A percentile compares a stretch with the other conserved stretches of the same genome.
phyloP scores from a whole-genome alignment of 2,329 filamentous ascomycete species.

The Colletotrichum abscissum region DNA sequence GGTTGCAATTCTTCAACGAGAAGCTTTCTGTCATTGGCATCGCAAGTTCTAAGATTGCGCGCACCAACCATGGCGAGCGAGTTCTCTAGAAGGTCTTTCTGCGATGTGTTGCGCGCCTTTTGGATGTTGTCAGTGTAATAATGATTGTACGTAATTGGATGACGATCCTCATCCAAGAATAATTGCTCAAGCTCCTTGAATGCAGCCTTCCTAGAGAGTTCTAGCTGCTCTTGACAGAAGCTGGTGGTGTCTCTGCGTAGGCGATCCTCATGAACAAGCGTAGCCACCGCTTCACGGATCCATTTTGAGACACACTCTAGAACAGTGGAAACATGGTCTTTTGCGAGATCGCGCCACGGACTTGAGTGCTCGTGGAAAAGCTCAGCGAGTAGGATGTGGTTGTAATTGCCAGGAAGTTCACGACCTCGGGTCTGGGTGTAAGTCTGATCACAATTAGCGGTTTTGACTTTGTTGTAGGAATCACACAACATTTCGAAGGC shows the following conservation, averaged over 20 bases:
- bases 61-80: background rate
- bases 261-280: constrained; percentile 5
- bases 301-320: background rate
- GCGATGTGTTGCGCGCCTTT: constrained; percentile 36
- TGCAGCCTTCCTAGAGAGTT: background rate
- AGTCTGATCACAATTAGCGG: background rate
- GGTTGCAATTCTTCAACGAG: background rate
- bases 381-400: constrained; percentile 67
- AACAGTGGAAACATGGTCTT: constrained; percentile 1
- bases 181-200: constrained; percentile 18
- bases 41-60: rapidly evolving
- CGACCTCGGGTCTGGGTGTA: constrained; percentile 38
- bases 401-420: constrained; percentile 72
- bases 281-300: background rate
- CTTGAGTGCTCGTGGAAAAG: constrained; percentile 69
- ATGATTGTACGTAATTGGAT: constrained; percentile 66
- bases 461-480: background rate
- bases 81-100: background rate
- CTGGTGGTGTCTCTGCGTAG: background rate
- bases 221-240: background rate
- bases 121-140: constrained; percentile 54
- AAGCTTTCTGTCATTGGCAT: background rate
- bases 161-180: constrained; percentile 34
- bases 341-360: constrained; percentile 55
- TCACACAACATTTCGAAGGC: too few relatives aligned